Evolutionary conservation across 768 basidiomycete genomes (phyloP).

Genomic region (Xerocomus potaroensis): DNA sequence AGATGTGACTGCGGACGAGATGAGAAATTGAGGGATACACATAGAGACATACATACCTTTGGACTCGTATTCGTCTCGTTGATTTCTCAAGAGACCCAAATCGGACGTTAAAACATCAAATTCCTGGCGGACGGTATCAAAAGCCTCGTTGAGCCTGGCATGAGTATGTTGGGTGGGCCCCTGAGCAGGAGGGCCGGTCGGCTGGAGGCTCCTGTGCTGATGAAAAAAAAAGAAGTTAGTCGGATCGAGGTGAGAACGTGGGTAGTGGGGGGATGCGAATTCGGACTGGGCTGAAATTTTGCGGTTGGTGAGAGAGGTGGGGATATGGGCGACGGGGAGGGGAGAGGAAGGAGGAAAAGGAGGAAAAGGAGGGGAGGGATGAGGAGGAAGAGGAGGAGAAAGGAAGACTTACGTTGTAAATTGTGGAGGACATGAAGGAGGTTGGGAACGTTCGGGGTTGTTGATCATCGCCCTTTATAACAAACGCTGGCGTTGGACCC

Average conservation of each 20-base stretch:
- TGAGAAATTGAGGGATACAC: conserved; percentile 9
- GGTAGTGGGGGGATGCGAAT: background rate
- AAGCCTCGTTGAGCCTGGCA: conserved; percentile 63
- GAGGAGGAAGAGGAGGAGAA: background rate
- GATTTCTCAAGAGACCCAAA: conserved; percentile 58
- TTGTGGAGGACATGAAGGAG: conserved; percentile 35
- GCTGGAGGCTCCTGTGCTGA: conserved; percentile 54
- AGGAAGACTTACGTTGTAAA: conserved; percentile 33
- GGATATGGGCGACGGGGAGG: background rate
- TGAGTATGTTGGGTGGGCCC: conserved; percentile 39
- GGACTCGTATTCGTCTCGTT: conserved; percentile 86
- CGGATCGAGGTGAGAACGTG: background rate
- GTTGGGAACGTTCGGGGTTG: conserved; percentile 36
- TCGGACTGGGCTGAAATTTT: conserved; percentile 23
- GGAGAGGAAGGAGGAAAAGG: background rate
- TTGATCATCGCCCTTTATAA: conserved; percentile 40
- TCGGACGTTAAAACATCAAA: conserved; percentile 75
- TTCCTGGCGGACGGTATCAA: conserved; percentile 80
- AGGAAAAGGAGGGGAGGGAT: background rate
- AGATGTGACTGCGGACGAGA: conserved; percentile 47
- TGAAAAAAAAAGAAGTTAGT: conserved; percentile 16
- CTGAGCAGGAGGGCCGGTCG: conserved; percentile 43
- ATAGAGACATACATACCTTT: conserved; percentile 52
- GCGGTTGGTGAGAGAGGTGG: conserved; percentile 5
- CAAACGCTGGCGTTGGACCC: conserved; percentile 32